These are phyloP conservation scores for Sordariomycetes sp. DNA, from an alignment of 2,329 filamentous ascomycete species.

Conservation along the genomic window DNA sequence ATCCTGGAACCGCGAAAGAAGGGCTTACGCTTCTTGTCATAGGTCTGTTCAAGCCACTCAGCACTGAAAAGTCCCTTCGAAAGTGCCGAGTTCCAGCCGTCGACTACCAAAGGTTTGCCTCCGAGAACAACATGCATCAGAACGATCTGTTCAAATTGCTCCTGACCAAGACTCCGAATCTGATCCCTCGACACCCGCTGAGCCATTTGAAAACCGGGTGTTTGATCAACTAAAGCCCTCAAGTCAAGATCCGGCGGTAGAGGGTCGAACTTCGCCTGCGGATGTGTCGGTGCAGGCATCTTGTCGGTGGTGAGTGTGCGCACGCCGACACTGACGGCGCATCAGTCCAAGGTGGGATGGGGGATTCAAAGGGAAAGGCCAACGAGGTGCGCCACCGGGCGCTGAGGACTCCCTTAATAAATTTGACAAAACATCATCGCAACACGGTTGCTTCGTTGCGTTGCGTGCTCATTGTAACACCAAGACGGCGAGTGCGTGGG, in stretches of 20 bases:
- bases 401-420: no score
- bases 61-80: slow-evolving; percentile 71
- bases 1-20: no score
- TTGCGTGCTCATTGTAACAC: no score
- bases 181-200: slow-evolving; percentile 70
- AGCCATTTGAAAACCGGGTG: slow-evolving; percentile 80
- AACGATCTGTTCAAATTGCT: slow-evolving; percentile 79
- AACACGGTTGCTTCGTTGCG: no score
- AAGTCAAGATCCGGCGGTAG: slow-evolving; percentile 82
- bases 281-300: slow-evolving; percentile 69
- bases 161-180: slow-evolving; percentile 66
- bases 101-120: slow-evolving; percentile 83
- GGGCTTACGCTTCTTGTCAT: slow-evolving; percentile 70
- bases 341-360: no score
- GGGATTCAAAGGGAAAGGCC: no score
- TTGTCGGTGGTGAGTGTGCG: slow-evolving; percentile 15
- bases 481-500: no score
- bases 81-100: slow-evolving; percentile 72
- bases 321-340: no score
- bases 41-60: slow-evolving; percentile 70
- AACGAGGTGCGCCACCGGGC: no score
- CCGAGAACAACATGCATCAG: slow-evolving; percentile 73
- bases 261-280: slow-evolving; percentile 84
- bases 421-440: no score
- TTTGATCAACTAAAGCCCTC: slow-evolving; percentile 62